Conservation (phyloP, 2,329 filamentous ascomycete species). For the Clarireedia monteithiana region DNA sequence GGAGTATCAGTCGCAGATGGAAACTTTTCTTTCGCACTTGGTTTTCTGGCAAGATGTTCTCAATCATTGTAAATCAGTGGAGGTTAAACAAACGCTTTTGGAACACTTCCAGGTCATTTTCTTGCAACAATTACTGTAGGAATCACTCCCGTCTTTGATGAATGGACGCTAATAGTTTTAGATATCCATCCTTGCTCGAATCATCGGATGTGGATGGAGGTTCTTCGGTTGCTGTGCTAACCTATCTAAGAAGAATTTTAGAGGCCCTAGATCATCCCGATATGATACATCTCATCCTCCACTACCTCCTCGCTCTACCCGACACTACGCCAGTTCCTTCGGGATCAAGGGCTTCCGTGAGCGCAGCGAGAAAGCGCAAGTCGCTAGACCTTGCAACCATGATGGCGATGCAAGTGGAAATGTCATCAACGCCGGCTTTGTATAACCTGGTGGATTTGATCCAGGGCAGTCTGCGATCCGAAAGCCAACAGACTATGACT, state of each 20-base stretch:
- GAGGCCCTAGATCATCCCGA: constrained; percentile 89
- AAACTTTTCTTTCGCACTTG: constrained; percentile 90
- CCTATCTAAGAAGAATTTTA: constrained; percentile 83
- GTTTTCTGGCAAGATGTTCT: constrained; percentile 98
- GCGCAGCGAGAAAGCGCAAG: constrained; percentile 71
- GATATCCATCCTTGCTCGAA: constrained; percentile 90
- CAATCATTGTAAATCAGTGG: constrained; percentile 85
- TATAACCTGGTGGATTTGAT: constrained; percentile 93
- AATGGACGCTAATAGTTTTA: constrained; percentile 31
- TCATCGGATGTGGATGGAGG: constrained; percentile 96
- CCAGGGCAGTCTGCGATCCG: constrained; percentile 73
- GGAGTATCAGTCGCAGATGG: constrained; percentile 77
- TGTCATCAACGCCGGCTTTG: constrained; percentile 68
- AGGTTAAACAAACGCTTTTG: constrained; percentile 86
- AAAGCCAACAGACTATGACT: constrained; percentile 80
- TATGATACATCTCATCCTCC: constrained; percentile 86
- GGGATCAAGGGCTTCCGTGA: constrained; percentile 44
- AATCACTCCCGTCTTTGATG: constrained; percentile 9
- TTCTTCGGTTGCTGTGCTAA: constrained; percentile 91
- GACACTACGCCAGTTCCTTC: constrained; percentile 36
- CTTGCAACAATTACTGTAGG: constrained; percentile 83
- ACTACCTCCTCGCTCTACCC: constrained; percentile 81
- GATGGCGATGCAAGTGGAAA: constrained; percentile 66
- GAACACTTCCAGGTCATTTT: constrained; percentile 98
- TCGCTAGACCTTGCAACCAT: constrained; percentile 82